Evolutionary conservation across 352 stramenopile species (phyloP).

Genomic region (Hyaloperonospora arabidopsidis): DNA sequence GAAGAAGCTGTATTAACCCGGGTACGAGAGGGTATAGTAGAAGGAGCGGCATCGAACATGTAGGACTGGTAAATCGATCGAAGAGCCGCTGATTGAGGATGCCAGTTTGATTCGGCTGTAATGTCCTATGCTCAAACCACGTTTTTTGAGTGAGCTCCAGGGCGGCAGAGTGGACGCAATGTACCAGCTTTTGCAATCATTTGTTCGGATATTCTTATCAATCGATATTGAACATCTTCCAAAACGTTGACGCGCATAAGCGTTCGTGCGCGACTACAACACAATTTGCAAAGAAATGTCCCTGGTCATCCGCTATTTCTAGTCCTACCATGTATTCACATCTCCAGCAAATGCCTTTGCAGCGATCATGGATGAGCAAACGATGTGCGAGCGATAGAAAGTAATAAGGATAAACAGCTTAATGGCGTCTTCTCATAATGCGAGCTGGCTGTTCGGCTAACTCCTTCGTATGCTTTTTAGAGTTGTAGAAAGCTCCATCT

Average conservation of each 20-base stretch:
- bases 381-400: conserved; percentile 70
- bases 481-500: conserved; percentile 64
- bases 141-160: conserved; percentile 17
- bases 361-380: conserved; percentile 75
- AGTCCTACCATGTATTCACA: conserved; percentile 31
- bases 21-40: too few species aligned
- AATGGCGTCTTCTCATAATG: conserved; percentile 20
- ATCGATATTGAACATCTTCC: conserved; percentile 52
- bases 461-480: conserved; percentile 14
- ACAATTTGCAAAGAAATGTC: neutral
- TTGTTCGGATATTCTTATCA: conserved; percentile 69
- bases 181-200: conserved; percentile 72
- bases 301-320: neutral
- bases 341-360: conserved; percentile 69
- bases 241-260: conserved; percentile 48
- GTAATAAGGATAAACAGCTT: conserved; percentile 58
- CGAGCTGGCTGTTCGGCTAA: neutral
- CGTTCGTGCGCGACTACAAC: neutral
- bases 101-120: too few species aligned
- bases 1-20: too few species aligned
- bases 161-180: conserved; percentile 59
- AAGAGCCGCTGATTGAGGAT: too few species aligned
- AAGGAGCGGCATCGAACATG: too few species aligned
- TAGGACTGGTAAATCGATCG: too few species aligned
- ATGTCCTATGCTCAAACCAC: too few species aligned